Evolutionary conservation across 805 yeast species (phyloP).

Genomic region (Sugiyamaella mastotermitis): DNA sequence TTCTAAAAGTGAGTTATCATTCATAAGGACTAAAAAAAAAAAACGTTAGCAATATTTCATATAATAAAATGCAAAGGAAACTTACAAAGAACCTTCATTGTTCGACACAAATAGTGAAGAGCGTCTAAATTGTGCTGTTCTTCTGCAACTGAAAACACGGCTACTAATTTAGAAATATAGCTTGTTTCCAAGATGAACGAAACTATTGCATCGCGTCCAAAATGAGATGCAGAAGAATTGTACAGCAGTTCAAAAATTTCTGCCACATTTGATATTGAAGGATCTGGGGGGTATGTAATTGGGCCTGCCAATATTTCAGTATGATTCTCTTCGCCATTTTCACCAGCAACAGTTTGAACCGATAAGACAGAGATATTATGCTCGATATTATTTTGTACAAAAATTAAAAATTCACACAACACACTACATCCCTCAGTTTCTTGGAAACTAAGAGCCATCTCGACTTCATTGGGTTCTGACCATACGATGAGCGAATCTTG

Average conservation of each 20-base stretch:
- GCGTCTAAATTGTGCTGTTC: constrained; percentile 42
- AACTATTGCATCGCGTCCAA: constrained; percentile 55
- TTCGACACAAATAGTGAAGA: constrained; percentile 63
- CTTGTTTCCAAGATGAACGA: constrained; percentile 47
- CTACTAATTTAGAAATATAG: constrained; percentile 48
- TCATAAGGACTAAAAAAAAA: constrained; percentile 49
- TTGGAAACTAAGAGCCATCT: constrained; percentile 86
- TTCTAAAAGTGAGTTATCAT: constrained; percentile 59
- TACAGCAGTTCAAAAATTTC: constrained; percentile 51
- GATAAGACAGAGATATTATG: constrained; percentile 68
- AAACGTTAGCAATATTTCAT: neutral
- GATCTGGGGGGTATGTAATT: constrained; percentile 57
- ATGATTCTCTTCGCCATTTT: constrained; percentile 28
- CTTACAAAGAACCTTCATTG: constrained; percentile 49
- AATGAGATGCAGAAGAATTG: constrained; percentile 56
- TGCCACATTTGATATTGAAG: constrained; percentile 43
- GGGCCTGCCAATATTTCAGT: constrained; percentile 82
- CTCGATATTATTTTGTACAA: constrained; percentile 55
- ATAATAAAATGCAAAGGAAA: neutral
- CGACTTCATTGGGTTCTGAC: constrained; percentile 66
- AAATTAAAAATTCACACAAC: constrained; percentile 72
- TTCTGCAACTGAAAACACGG: constrained; percentile 55
- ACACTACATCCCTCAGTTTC: constrained; percentile 85
- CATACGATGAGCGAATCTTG: constrained; percentile 92
- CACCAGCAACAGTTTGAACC: constrained; percentile 42